Evolutionary conservation across 1,139 yeast species (phyloP).

Genomic region (Dujonia santamariae): DNA sequence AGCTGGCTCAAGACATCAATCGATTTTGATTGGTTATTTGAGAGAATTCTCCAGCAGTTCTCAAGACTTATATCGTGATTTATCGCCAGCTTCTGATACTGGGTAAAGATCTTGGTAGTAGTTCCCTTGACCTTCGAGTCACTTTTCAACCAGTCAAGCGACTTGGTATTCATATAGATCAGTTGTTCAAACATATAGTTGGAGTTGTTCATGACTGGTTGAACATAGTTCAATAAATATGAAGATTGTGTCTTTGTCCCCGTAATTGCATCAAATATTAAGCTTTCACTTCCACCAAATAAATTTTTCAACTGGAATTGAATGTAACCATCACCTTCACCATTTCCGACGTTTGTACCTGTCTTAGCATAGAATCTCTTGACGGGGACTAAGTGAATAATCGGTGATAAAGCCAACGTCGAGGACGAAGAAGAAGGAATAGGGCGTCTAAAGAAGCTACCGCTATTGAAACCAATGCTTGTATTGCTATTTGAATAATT

Average conservation of each 20-base stretch:
- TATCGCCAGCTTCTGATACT: slow-evolving; percentile 13
- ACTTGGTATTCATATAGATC: slow-evolving; percentile 56
- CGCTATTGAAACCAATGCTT: too few relatives aligned
- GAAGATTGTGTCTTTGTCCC: slow-evolving; percentile 83
- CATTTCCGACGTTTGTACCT: slow-evolving; percentile 93
- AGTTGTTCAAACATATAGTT: slow-evolving; percentile 54
- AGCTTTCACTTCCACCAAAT: slow-evolving; percentile 84
- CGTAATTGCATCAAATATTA: slow-evolving; percentile 70
- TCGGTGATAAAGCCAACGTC: slow-evolving; percentile 27
- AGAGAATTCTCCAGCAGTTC: slow-evolving; percentile 59
- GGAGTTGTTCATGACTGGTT: slow-evolving; percentile 57
- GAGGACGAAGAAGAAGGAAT: not conserved
- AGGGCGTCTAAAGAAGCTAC: too few relatives aligned
- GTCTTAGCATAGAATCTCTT: slow-evolving; percentile 75
- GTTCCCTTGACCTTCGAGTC: slow-evolving; percentile 60
- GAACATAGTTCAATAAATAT: slow-evolving; percentile 57
- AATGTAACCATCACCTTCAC: slow-evolving; percentile 91
- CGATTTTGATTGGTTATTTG: slow-evolving; percentile 38
- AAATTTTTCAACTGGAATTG: slow-evolving; percentile 73
- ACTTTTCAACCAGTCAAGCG: slow-evolving; percentile 67
- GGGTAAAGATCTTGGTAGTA: slow-evolving; percentile 46
- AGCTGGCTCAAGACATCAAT: slow-evolving; percentile 40
- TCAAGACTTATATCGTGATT: slow-evolving; percentile 67
- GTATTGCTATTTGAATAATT: not conserved
- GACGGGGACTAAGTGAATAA: slow-evolving; percentile 56